Percentiles rank a stretch among this genome's conserved stretches.
These are phyloP conservation scores for Dryas integrifolia DNA, from an alignment of 331 rosid genomes.

Conservation along the genomic window DNA sequence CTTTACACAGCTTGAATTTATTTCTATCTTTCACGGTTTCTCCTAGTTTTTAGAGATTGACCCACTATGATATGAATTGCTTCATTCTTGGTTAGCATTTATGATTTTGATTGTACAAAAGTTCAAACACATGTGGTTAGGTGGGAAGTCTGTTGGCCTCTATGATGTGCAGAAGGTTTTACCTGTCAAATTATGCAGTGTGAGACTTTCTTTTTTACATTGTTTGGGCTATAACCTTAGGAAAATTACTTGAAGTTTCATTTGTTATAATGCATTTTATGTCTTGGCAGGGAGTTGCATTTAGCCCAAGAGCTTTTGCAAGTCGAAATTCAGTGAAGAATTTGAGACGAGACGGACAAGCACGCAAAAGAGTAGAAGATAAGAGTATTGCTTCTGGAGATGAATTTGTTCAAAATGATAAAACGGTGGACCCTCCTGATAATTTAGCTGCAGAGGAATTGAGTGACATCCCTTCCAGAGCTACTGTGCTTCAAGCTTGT, in stretches of 20 bases:
- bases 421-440: constrained; percentile 31
- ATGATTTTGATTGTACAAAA: not conserved
- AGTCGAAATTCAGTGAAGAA: constrained; percentile 55
- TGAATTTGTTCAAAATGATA: constrained; percentile 40
- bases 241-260: not conserved
- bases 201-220: constrained; percentile 25
- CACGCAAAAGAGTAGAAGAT: constrained; percentile 26
- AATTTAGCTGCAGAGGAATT: constrained; percentile 34
- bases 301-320: constrained; percentile 45
- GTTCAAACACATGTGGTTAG: constrained; percentile 20
- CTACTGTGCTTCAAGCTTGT: constrained; percentile 78
- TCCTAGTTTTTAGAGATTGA: not conserved
- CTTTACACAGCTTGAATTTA: not conserved
- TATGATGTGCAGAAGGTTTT: constrained; percentile 28
- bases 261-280: constrained; percentile 12
- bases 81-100: constrained; percentile 8
- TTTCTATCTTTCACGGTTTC: not conserved
- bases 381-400: constrained; percentile 37
- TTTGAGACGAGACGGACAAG: constrained; percentile 35
- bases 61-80: not conserved
- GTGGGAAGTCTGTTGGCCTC: constrained; percentile 23
- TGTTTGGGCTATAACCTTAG: not conserved
- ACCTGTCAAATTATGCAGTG: constrained; percentile 23
- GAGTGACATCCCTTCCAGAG: constrained; percentile 50
- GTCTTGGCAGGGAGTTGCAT: constrained; percentile 39